Conservation (phyloP, 2,329 filamentous ascomycete genomes). For the Decorospora gaudefroyi region DNA sequence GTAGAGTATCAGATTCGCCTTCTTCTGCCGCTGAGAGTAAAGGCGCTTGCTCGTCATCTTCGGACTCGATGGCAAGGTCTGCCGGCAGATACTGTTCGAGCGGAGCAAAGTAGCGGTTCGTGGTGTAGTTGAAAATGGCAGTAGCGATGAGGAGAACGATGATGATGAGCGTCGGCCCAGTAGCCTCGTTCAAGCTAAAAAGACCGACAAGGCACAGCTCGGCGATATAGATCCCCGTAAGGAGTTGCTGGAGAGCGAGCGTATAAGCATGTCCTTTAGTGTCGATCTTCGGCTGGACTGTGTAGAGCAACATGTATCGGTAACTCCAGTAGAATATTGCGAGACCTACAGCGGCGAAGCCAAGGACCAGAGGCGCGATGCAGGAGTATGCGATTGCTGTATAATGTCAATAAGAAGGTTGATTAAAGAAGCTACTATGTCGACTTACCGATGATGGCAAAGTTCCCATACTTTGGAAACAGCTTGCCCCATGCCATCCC, state of each 20-base stretch:
- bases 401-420: slow-evolving; percentile 13
- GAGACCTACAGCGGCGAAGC: slow-evolving; percentile 79
- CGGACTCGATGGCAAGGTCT: slow-evolving; percentile 32
- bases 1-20: slow-evolving; percentile 30
- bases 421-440: background rate
- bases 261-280: slow-evolving; percentile 88
- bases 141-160: slow-evolving; percentile 40
- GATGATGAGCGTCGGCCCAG: slow-evolving; percentile 42
- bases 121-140: slow-evolving; percentile 40
- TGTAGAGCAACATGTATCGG: slow-evolving; percentile 88
- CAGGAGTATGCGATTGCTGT: slow-evolving; percentile 80
- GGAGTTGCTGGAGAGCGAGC: slow-evolving; percentile 82
- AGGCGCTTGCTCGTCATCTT: slow-evolving; percentile 37
- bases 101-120: slow-evolving; percentile 43
- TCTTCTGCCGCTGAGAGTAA: slow-evolving; percentile 41
- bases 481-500: slow-evolving; percentile 49
- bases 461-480: slow-evolving; percentile 50
- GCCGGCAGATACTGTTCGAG: slow-evolving; percentile 45
- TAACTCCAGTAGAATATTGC: slow-evolving; percentile 84
- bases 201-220: slow-evolving; percentile 84
- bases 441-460: slow-evolving; percentile 48
- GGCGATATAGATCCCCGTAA: slow-evolving; percentile 80
- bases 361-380: slow-evolving; percentile 82
- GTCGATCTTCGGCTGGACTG: slow-evolving; percentile 79
- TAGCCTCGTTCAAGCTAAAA: slow-evolving; percentile 58